Base-by-base conservation (phyloP, 83 land plant species). In the Diphasiastrum complanatum region DNA sequence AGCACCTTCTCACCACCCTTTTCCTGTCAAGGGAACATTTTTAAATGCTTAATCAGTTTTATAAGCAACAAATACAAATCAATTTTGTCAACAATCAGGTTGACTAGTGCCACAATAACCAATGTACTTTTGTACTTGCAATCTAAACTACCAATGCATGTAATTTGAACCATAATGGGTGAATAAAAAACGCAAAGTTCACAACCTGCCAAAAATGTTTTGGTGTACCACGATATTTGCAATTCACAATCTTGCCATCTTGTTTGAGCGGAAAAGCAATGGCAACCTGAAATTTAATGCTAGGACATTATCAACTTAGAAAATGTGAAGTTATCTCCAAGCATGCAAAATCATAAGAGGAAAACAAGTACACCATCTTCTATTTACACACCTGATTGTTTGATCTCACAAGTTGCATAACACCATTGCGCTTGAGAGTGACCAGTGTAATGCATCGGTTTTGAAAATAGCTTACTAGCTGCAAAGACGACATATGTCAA, bases 1-100 rank as follows among this genome's bases (percentile, higher is more conserved):
- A 41, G 18, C n/a, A 41, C n/a, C 45, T 41, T 41, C 12, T 41
- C 45, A 41, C n/a, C 45, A 41, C 45, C 45, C n/a, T 41, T 41
- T 1, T 41, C 45, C 45, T 41, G 45, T n/a, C n/a, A n/a, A n/a
- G n/a, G n/a, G n/a, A n/a, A n/a, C n/a, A n/a, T n/a, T n/a, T n/a
- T n/a, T n/a, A n/a, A n/a, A n/a, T n/a, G n/a, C n/a, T n/a, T n/a
- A n/a, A n/a, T n/a, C 45, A n/a, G n/a, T n/a, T n/a, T n/a, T n/a
- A n/a, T n/a, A n/a, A n/a, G n/a, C n/a, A n/a, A 41, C 45, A 41
- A 41, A 41, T 41, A 41, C n/a, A 14, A 41, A 0, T 41, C n/a
- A n/a, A n/a, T n/a, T n/a, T n/a, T n/a, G n/a, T n/a, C n/a, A n/a
- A n/a, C n/a, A n/a, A n/a, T n/a, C n/a, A n/a, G n/a, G n/a, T n/a